A percentile compares a stretch with the other conserved stretches of the same genome.
These are phyloP conservation scores for Leavenworthia alabamica DNA, from an alignment of 345 rosid genomes.

Conservation along the genomic window DNA sequence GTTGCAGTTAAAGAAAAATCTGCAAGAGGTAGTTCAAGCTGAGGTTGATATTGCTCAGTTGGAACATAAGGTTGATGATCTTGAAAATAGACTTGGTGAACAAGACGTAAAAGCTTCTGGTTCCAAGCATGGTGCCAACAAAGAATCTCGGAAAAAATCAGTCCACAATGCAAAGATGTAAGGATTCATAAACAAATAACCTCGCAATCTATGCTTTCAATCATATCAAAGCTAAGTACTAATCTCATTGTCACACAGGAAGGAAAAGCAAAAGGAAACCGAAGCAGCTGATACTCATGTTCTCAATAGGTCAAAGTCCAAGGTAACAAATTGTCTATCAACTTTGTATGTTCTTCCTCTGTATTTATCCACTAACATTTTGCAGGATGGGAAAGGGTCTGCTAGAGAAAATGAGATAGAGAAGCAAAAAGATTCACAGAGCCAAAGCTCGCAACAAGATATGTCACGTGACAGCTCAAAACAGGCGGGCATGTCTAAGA, in stretches of 20 bases:
- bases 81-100: constrained; percentile 43
- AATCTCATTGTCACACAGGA: constrained; percentile 38
- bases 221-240: constrained; percentile 7
- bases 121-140: constrained; percentile 36
- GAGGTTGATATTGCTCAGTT: constrained; percentile 55
- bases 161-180: constrained; percentile 41
- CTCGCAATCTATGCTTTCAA: not conserved
- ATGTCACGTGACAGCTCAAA: constrained; percentile 33
- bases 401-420: constrained; percentile 33
- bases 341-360: not conserved
- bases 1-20: constrained; percentile 51
- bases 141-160: constrained; percentile 19
- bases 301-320: constrained; percentile 41
- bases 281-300: constrained; percentile 26
- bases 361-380: not conserved
- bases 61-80: constrained; percentile 58
- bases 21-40: constrained; percentile 56
- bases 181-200: constrained; percentile 10
- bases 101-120: constrained; percentile 40
- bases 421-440: constrained; percentile 37
- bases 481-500: constrained; percentile 42
- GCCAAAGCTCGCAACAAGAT: constrained; percentile 39
- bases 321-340: constrained; percentile 38
- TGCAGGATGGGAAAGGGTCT: constrained; percentile 36
- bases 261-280: constrained; percentile 39